Conservation (phyloP, 2,329 filamentous ascomycete genomes). For the Fusarium ambrosium region DNA sequence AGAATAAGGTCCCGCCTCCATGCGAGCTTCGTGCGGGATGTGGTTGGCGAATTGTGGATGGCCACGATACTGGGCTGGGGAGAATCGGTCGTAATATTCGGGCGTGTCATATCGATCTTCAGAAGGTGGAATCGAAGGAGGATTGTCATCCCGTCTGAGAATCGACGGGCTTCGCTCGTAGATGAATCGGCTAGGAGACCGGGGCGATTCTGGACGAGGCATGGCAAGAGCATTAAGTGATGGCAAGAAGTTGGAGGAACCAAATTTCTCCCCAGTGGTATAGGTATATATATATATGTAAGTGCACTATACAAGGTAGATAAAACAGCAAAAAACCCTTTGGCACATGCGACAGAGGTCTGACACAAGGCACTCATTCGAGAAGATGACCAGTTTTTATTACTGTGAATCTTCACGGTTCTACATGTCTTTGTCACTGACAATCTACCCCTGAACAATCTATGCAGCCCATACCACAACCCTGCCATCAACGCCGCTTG, state of each 20-base stretch:
- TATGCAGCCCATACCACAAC: slow-evolving; percentile 83
- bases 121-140: background rate
- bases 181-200: slow-evolving; percentile 12
- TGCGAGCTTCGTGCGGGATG: background rate
- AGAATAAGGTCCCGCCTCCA: background rate
- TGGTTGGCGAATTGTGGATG: background rate
- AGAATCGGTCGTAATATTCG: background rate
- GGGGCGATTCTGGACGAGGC: background rate
- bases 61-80: background rate
- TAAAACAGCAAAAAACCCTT: background rate
- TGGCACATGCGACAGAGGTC: background rate
- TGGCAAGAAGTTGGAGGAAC: background rate
- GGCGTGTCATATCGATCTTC: background rate
- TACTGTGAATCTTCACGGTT: background rate
- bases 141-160: too few relatives aligned
- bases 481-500: slow-evolving; percentile 85
- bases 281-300: background rate
- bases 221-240: slow-evolving; percentile 1
- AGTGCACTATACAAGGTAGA: background rate
- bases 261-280: background rate
- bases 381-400: background rate
- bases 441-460: slow-evolving; percentile 21
- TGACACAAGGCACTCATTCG: slow-evolving; percentile 5
- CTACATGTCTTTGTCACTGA: slow-evolving; percentile 10
- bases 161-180: background rate